phyloP scores from a whole-genome alignment of 495 filamentous ascomycete species.

The Xylaria nigripes region DNA sequence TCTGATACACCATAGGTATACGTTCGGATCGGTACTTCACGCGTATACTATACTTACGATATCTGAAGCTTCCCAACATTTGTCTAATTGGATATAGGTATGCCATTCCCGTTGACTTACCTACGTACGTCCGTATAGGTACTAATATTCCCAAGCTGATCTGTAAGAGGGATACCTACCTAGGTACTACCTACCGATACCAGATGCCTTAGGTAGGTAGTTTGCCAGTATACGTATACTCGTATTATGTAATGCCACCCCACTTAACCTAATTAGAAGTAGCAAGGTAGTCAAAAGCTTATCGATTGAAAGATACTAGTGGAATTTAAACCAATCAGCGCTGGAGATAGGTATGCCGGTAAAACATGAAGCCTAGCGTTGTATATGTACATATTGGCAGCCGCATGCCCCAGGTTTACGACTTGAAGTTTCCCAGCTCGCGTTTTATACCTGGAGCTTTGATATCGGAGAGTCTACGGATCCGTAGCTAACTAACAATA shows the following conservation, averaged over 20 bases:
- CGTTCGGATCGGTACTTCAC: too few relatives aligned
- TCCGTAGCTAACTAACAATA: too few relatives aligned
- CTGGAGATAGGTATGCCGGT: conserved; percentile 5
- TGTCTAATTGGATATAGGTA: too few relatives aligned
- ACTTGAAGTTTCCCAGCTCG: background rate
- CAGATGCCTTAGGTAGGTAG: too few relatives aligned
- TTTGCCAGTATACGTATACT: background rate
- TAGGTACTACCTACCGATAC: too few relatives aligned
- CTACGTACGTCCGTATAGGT: too few relatives aligned
- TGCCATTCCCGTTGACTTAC: too few relatives aligned
- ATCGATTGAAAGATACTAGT: background rate
- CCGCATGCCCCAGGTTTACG: conserved; percentile 17
- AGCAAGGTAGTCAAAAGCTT: background rate
- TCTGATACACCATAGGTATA: too few relatives aligned
- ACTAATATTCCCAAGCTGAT: too few relatives aligned
- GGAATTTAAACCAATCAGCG: conserved; percentile 10
- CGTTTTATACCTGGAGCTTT: conserved; percentile 8
- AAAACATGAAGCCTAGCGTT: conserved; percentile 26
- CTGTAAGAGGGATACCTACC: too few relatives aligned
- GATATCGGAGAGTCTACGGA: background rate
- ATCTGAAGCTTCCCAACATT: too few relatives aligned
- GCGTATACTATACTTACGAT: too few relatives aligned
- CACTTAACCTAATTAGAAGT: background rate
- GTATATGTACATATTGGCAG: conserved; percentile 22
- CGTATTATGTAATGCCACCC: background rate